Percentiles rank a stretch among this genome's conserved stretches.
Conservation (phyloP, 441 rosid species). For the Populus hybrid region DNA sequence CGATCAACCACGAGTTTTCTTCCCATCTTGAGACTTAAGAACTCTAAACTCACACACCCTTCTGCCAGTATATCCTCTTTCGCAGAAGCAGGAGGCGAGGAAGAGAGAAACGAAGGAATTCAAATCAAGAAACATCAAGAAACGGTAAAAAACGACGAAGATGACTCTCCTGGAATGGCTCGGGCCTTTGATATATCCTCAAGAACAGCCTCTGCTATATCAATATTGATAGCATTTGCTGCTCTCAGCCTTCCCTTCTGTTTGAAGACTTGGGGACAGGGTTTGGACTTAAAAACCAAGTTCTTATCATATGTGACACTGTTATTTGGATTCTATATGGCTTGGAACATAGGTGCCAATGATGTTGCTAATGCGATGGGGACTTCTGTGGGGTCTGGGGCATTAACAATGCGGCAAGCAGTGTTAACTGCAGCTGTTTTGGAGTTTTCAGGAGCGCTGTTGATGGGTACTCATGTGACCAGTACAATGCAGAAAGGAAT, state of each 20-base stretch:
- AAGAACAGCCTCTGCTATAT: slow-evolving; percentile 63
- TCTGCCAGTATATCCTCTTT: slow-evolving; percentile 73
- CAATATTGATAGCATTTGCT: slow-evolving; percentile 64
- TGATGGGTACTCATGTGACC: slow-evolving; percentile 95
- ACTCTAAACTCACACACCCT: slow-evolving; percentile 36
- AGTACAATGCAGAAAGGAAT: slow-evolving; percentile 99
- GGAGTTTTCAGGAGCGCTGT: slow-evolving; percentile 94
- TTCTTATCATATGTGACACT: slow-evolving; percentile 70
- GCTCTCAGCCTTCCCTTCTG: slow-evolving; percentile 68
- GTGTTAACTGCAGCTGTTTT: slow-evolving; percentile 85
- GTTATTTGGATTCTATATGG: slow-evolving; percentile 93
- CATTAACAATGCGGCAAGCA: slow-evolving; percentile 74
- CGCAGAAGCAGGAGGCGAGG: slow-evolving; percentile 59
- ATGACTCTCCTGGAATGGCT: slow-evolving; percentile 65
- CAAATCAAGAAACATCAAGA: slow-evolving; percentile 27
- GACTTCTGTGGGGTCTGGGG: slow-evolving; percentile 96
- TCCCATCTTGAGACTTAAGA: slow-evolving; percentile 30
- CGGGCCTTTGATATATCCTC: slow-evolving; percentile 78
- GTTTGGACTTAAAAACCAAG: slow-evolving; percentile 63
- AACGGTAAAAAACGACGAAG: slow-evolving; percentile 24
- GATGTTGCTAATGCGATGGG: slow-evolving; percentile 99
- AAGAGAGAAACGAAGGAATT: slow-evolving; percentile 26
- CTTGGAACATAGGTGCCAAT: slow-evolving; percentile 99
- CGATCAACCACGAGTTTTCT: slow-evolving; percentile 32
- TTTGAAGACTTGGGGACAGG: slow-evolving; percentile 75